Evolutionary conservation across 306 rosid species (phyloP).

Genomic region (Urtica urens): DNA sequence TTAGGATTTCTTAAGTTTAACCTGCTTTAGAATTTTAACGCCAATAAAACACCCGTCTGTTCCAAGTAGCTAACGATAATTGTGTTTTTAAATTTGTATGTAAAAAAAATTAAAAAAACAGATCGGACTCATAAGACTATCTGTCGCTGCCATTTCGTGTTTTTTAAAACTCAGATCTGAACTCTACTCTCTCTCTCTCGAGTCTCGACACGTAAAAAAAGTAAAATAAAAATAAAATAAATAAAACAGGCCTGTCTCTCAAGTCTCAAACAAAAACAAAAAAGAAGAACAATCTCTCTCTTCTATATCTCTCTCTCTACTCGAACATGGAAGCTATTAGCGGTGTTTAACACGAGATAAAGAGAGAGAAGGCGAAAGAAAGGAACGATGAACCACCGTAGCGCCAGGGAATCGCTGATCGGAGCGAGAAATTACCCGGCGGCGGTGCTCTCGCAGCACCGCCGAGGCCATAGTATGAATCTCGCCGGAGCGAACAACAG

Average conservation of each 20-base stretch:
- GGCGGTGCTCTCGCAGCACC: constrained; percentile 41
- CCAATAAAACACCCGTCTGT: too few species aligned
- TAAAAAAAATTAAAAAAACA: neutral
- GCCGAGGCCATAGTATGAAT: constrained; percentile 45
- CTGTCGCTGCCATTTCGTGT: neutral
- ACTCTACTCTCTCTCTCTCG: neutral
- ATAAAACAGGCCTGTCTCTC: too few species aligned
- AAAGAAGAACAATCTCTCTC: neutral
- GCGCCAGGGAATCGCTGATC: constrained; percentile 44
- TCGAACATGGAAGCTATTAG: neutral
- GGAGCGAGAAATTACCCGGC: constrained; percentile 29
- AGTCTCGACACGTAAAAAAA: constrained; percentile 16
- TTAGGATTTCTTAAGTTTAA: too few species aligned
- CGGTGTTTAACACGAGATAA: too few species aligned
- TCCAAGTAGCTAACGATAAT: too few species aligned
- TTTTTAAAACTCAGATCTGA: constrained; percentile 2
- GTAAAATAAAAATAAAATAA: neutral
- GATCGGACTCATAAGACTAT: neutral
- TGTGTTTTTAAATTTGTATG: too few species aligned
- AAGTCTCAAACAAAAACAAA: neutral
- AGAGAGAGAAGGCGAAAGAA: neutral
- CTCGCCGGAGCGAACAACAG: constrained; percentile 10
- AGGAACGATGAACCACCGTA: constrained; percentile 50
- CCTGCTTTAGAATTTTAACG: too few species aligned
- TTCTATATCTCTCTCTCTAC: neutral